Evolutionary conservation across 306 rosid species (phyloP), one percentile per base, ranked within the genome.

Genomic region (Cucurbita pepo): DNA sequence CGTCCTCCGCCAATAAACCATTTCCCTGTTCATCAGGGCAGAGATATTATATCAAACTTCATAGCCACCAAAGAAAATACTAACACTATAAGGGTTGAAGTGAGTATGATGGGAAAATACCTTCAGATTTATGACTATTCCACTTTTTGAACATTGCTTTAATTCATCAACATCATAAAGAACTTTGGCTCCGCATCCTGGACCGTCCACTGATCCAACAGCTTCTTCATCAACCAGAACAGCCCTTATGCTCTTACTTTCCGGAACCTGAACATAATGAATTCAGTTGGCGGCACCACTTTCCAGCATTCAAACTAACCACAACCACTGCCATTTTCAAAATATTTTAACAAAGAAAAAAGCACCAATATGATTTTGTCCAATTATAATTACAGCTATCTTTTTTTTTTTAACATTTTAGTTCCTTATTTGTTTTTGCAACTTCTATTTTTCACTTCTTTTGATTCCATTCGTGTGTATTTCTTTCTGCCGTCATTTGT

Each of bases 141-240:
- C 43, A 47, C 43, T 12, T 47, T 67, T 47, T 47, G 56, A 22
- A 67, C 4, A 22, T 44, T 36, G 57, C 75, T 74, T 81, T 13
- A 36, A 18, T 34, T 41, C 80, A 54, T 56, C 79, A 56, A 48
- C 77, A 18, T 82, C 74, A 59, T 80, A 79, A 47, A 88, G 56
- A 69, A 88, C 73, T 81, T 83, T 88, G 7, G 91, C 95, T 50
- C 95, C 95, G 52, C 77, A 79, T n/a, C 90, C 87, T 53, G 79
- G 75, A 51, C 81, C 30, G 51, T 81, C 78, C 52, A 78, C 75
- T 14, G 89, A 78, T 53, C 95, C 95, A 66, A 86, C 89, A 51
- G 95, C 86, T 78, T 86, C 91, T 86, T 84, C 95, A 74, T 88
- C 95, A 78, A 88, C 95, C 80, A 88, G 62, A 44, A 84, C 95